Evolutionary conservation across 108 stramenopile species (phyloP), one percentile per base, ranked within the genome.

Genomic region (Cyclotella choctawhatcheeana): DNA sequence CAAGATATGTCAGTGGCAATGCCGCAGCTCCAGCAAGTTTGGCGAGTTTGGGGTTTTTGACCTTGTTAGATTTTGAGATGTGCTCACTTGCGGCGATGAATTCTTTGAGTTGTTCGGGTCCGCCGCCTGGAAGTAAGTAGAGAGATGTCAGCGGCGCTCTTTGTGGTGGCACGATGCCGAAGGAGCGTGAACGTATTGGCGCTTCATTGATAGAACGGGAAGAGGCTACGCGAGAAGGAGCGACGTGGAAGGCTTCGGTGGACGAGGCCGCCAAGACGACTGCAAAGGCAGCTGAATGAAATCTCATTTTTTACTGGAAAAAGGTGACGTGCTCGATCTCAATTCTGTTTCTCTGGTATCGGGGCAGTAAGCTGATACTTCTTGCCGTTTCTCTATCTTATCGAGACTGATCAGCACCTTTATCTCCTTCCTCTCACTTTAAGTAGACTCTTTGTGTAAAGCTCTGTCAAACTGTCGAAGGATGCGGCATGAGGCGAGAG

Each of bases 21-120:
- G 77, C 77, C 21, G 78, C 71, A 29, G 50, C 71, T 18, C 71
- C 78, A 17, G 71, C 71, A 33, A 79, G 71, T 68, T 79, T 79
- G 71, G 56, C 66, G 2, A 79, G 58, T 35, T 72, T 67, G 61
- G 71, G 78, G 58, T 69, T 73, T 26, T 44, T 21, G 34, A 56
- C 61, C 24, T 32, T 70, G 69, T 24, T 63, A 51, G 64, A 51
- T 58, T n/a, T n/a, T n/a, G n/a, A n/a, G n/a, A n/a, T n/a, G n/a
- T n/a, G n/a, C n/a, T n/a, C n/a, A n/a, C n/a, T n/a, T n/a, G n/a
- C n/a, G n/a, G n/a, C n/a, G 71, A 67, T 33, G 71, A 72, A 73
- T 29, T 72, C 71, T 34, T 60, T 32, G 25, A 79, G 71, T 29
- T 58, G 65, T 55, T 72, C 67, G 52, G 71, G 67, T 40, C 77